Evolutionary conservation across 345 rosid genomes (phyloP).

Genomic region (Dipteronia dyeriana): DNA sequence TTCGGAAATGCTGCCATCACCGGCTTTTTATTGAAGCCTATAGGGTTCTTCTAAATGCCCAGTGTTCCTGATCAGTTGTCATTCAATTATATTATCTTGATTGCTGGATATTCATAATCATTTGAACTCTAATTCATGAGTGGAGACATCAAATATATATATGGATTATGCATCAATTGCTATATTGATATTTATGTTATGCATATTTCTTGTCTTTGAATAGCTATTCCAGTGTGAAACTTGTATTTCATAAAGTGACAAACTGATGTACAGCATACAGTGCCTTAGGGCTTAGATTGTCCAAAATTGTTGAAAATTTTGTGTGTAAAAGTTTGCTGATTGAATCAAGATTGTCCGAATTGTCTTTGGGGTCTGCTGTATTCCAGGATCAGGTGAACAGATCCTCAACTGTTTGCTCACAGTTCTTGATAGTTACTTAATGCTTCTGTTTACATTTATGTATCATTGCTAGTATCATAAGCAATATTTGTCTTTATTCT

Average conservation of each 20-base stretch:
- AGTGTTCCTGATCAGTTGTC: background rate
- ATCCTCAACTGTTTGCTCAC: background rate
- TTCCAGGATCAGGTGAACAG: too few relatives aligned
- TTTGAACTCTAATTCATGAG: background rate
- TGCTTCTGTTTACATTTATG: background rate
- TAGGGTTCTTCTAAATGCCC: background rate
- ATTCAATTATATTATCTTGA: background rate
- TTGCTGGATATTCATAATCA: background rate
- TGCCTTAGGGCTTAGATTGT: background rate
- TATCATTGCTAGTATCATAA: background rate
- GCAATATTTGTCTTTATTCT: too few relatives aligned
- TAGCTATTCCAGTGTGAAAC: background rate
- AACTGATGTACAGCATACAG: background rate
- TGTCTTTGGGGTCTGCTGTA: background rate
- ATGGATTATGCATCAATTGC: background rate
- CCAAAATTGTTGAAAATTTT: background rate
- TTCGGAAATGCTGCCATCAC: background rate
- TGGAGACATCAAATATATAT: background rate
- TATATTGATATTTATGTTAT: slow-evolving; percentile 3
- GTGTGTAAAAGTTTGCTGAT: background rate
- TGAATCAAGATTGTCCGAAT: background rate
- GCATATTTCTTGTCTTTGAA: background rate
- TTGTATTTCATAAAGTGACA: background rate
- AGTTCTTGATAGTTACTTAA: background rate
- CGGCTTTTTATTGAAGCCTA: background rate